These are phyloP conservation scores for Hemileccinum rubropunctum DNA, from an alignment of 768 basidiomycete species.

Conservation along the genomic window DNA sequence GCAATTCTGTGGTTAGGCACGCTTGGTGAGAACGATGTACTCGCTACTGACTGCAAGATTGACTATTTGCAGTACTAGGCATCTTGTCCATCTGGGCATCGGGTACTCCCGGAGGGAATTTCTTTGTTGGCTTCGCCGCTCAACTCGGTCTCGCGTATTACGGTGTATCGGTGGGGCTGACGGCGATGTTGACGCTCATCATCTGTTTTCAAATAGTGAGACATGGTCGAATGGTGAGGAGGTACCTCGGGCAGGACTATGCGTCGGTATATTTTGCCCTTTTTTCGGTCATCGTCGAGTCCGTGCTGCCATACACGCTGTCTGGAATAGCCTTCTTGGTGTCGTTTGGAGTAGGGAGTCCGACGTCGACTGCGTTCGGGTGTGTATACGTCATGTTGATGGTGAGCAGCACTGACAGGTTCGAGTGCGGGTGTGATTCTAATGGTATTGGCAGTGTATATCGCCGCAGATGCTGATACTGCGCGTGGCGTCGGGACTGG, in stretches of 20 bases:
- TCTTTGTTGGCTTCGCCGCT: conserved; percentile 14
- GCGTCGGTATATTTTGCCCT: conserved; percentile 20
- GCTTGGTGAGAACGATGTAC: conserved; percentile 19
- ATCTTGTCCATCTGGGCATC: conserved; percentile 12
- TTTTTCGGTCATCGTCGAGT: conserved; percentile 21
- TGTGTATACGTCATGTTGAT: conserved; percentile 24
- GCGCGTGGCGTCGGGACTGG: conserved; percentile 18
- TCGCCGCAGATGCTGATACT: conserved; percentile 5
- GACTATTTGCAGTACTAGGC: conserved; percentile 17
- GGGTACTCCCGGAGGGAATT: conserved; percentile 16
- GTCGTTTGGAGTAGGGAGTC: conserved; percentile 17
- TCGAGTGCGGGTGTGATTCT: not conserved
- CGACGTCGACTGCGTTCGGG: conserved; percentile 11
- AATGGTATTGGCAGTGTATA: conserved; percentile 12
- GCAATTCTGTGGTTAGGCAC: conserved; percentile 21
- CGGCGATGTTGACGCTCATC: conserved; percentile 17
- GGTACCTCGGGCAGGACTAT: conserved; percentile 17
- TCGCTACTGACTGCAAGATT: not conserved
- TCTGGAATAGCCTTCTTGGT: conserved; percentile 23
- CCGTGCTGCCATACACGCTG: conserved; percentile 25
- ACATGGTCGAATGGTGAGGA: conserved; percentile 10
- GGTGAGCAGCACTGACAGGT: conserved; percentile 17
- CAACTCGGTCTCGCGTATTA: conserved; percentile 21
- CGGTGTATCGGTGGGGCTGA: conserved; percentile 18
- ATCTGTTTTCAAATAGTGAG: conserved; percentile 19